Conservation (phyloP, 352 stramenopile genomes). For the Pythium volutum region DNA sequence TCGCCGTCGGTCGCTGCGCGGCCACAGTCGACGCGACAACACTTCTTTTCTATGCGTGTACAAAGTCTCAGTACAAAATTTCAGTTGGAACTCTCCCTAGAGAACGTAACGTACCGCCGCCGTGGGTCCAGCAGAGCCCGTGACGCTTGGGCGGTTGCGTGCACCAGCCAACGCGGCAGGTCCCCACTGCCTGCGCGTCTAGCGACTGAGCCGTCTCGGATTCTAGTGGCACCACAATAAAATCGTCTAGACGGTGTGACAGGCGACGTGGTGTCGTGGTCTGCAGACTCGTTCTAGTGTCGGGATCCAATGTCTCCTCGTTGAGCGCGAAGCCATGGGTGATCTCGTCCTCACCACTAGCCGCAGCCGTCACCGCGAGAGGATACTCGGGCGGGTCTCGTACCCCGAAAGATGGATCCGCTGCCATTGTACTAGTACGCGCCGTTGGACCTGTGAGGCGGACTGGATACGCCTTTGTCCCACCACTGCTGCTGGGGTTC, state of each 20-base stretch:
- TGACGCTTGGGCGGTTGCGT: constrained; percentile 35
- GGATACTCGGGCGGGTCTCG: neutral
- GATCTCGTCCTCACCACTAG: too few relatives aligned
- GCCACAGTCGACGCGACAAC: constrained; percentile 33
- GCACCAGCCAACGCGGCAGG: constrained; percentile 50
- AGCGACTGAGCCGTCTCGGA: too few relatives aligned
- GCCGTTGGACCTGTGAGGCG: neutral
- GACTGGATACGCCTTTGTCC: too few relatives aligned
- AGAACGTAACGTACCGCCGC: constrained; percentile 29
- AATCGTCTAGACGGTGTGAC: too few relatives aligned
- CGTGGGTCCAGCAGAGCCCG: constrained; percentile 52
- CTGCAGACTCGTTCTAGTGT: too few relatives aligned
- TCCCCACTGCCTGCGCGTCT: too few relatives aligned
- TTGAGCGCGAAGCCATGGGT: too few relatives aligned
- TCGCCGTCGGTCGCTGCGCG: constrained; percentile 32
- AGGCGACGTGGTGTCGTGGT: too few relatives aligned
- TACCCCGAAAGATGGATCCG: too few relatives aligned
- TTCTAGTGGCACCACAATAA: too few relatives aligned
- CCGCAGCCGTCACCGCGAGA: neutral
- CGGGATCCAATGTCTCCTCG: too few relatives aligned
- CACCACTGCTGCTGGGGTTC: neutral
- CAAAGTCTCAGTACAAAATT: neutral
- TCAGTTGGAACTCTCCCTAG: neutral
- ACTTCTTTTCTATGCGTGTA: constrained; percentile 36
- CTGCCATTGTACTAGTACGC: neutral